Evolutionary conservation across 139 green algal genomes (phyloP), one percentile per base, ranked within the genome.

Genomic region (Monoraphidium neglectum): DNA sequence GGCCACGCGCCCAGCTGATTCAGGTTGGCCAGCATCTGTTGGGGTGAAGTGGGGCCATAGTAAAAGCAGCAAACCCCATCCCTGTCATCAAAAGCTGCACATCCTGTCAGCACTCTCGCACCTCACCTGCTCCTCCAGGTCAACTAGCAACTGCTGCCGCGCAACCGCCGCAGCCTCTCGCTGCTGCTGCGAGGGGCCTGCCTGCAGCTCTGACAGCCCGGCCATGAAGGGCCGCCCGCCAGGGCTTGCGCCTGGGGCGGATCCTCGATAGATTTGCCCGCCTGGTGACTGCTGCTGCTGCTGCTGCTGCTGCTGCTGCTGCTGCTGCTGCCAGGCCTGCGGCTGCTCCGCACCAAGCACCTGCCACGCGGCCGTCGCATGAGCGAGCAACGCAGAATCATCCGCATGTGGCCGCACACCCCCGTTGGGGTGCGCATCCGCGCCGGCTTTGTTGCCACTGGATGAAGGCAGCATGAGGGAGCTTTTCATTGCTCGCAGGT

Each of bases 111-210:
- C 47, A 56, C 15, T 12, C 47, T 56, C 15, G 47, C 47, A 56
- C 15, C 47, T 12, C 47, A 56, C 47, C 47, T 76, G 70, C 23
- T 54, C 70, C 28, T 68, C 13, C 37, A 76, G 54, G 37, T 76
- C 70, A 1, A 35, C 56, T 28, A 43, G 56, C 36, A 76, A 35
- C 56, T 76, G 54, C 56, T 67, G 53, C 8, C 70, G 70, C 21
- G 70, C 70, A 26, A 56, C 70, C 37, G 70, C 36, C 37, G 70
- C 70, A 33, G 70, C 70, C 8, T 30, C 54, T 23, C 60, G 70
- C 56, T 76, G 70, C 56, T 76, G 36, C 37, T 60, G 13, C 24
- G 70, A 76, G 23, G 60, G 70, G 6, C 70, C 70, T 56, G 70
- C 56, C 69, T 76, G 69, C 35, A 76, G 56, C 70, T 76, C 56